phyloP scores from a whole-genome alignment of 1,139 yeast genomes.

The Kodamaea plutei region DNA sequence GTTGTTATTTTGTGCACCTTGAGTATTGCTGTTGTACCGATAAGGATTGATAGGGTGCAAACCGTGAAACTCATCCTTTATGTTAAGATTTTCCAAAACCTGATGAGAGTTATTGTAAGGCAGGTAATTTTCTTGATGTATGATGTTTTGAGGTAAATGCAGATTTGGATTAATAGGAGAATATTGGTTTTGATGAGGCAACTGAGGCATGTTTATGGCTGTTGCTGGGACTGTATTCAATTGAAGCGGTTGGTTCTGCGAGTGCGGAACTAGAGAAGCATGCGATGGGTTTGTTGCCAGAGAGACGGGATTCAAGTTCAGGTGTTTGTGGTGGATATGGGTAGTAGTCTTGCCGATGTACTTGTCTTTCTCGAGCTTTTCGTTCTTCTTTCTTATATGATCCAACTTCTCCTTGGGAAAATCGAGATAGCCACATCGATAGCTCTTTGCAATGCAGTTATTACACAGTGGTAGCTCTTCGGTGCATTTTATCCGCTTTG shows the following conservation, averaged over 20 bases:
- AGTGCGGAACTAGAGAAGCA: neutral
- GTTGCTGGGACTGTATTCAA: neutral
- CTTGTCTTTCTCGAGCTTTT: slow-evolving; percentile 13
- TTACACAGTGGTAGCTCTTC: slow-evolving; percentile 43
- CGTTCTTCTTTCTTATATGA: slow-evolving; percentile 31
- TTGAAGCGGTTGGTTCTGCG: neutral
- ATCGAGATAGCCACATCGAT: slow-evolving; percentile 42
- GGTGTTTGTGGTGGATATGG: neutral
- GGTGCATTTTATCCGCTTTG: slow-evolving; percentile 41
- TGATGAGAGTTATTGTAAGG: neutral
- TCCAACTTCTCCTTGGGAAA: slow-evolving; percentile 37
- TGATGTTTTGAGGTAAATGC: neutral
- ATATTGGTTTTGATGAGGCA: neutral
- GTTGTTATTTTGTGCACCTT: neutral
- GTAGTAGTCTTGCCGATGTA: neutral
- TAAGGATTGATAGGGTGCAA: neutral
- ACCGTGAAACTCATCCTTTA: neutral
- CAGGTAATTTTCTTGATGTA: neutral
- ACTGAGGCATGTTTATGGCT: neutral
- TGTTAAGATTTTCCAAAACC: neutral
- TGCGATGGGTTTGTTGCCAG: neutral
- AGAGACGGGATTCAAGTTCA: no score
- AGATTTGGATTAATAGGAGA: neutral
- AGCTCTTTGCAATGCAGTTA: slow-evolving; percentile 36
- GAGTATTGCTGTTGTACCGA: neutral